A percentile compares a stretch with the other conserved stretches of the same genome.
These are phyloP conservation scores for Agapanthus africanus DNA, from an alignment of 106 monocot genomes.

Conservation along the genomic window DNA sequence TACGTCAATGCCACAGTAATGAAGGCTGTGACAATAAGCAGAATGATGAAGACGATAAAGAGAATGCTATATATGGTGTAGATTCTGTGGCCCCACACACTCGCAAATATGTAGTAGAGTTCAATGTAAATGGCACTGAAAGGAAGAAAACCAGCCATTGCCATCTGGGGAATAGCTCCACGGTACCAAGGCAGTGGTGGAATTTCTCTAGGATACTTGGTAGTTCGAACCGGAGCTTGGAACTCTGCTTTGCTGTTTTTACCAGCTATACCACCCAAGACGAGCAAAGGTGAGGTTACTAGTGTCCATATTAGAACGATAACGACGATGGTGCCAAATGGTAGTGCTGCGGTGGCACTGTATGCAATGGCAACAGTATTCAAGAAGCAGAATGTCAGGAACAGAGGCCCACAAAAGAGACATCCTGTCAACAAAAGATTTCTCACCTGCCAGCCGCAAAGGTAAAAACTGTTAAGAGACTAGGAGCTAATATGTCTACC, in stretches of 20 bases:
- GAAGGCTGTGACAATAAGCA: slow-evolving; percentile 73
- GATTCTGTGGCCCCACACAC: slow-evolving; percentile 74
- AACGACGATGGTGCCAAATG: slow-evolving; percentile 70
- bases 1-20: slow-evolving; percentile 75
- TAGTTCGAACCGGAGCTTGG: slow-evolving; percentile 64
- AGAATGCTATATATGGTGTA: slow-evolving; percentile 80
- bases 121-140: slow-evolving; percentile 81
- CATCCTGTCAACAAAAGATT: slow-evolving; percentile 22
- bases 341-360: slow-evolving; percentile 64
- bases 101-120: slow-evolving; percentile 81
- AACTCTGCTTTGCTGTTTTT: slow-evolving; percentile 62
- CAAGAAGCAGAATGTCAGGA: slow-evolving; percentile 68
- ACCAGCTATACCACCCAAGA: slow-evolving; percentile 71
- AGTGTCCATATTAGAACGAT: slow-evolving; percentile 75
- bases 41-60: slow-evolving; percentile 70
- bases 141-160: slow-evolving; percentile 75
- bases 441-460: slow-evolving; percentile 13
- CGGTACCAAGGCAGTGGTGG: slow-evolving; percentile 65
- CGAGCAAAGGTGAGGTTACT: slow-evolving; percentile 61
- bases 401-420: slow-evolving; percentile 70
- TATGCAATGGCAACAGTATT: slow-evolving; percentile 70
- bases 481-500: no score
- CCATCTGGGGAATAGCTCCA: slow-evolving; percentile 57
- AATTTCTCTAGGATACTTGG: slow-evolving; percentile 68
- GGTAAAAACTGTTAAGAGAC: no score